These are phyloP conservation scores for Monosporascus sp. DNA, from an alignment of 2,329 filamentous ascomycete species.

Conservation along the genomic window DNA sequence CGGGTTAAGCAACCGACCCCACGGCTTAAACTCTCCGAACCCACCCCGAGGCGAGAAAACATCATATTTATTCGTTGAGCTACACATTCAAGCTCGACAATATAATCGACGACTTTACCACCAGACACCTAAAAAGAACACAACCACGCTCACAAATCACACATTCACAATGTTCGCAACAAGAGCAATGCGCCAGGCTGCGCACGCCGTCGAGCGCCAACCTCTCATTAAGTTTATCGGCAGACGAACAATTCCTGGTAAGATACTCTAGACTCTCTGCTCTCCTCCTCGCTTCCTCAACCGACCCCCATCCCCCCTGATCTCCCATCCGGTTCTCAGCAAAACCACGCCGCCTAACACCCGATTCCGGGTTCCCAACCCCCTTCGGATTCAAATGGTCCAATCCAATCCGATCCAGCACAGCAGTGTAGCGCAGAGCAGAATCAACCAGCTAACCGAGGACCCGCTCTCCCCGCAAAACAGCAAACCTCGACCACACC, in stretches of 20 bases:
- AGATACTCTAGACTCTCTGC: constrained; percentile 10
- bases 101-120: neutral
- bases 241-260: constrained; percentile 55
- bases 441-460: constrained; percentile 13
- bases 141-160: constrained; percentile 8
- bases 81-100: neutral
- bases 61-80: too few species aligned
- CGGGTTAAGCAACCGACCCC: too few species aligned
- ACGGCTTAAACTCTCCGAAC: too few species aligned
- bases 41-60: too few species aligned
- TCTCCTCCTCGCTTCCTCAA: neutral
- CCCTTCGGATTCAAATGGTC: too few species aligned
- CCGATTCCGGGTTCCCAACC: too few species aligned
- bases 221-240: constrained; percentile 61
- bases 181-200: constrained; percentile 52
- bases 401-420: neutral
- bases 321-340: neutral
- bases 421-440: neutral
- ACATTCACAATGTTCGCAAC: constrained; percentile 49
- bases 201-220: constrained; percentile 54
- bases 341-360: too few species aligned
- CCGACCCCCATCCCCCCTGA: neutral
- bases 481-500: constrained; percentile 68
- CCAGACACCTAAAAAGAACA: constrained; percentile 3
- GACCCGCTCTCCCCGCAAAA: neutral